Evolutionary conservation across 148 eudicot species (phyloP), one percentile per base, ranked within the genome.

Genomic region (Diospyros lotus): DNA sequence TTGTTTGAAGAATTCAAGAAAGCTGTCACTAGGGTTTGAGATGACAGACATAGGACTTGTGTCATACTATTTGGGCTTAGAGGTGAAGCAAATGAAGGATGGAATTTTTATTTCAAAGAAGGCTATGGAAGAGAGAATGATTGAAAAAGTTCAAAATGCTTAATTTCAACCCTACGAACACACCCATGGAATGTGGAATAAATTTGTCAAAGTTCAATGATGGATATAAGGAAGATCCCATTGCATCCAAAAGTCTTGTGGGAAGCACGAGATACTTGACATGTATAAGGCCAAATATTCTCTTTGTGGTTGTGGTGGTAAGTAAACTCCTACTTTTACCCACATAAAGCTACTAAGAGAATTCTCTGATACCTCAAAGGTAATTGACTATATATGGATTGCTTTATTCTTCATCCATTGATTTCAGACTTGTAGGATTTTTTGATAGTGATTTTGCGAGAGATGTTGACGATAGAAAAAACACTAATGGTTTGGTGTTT

Each of bases 1-100:
- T 10, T 69, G 42, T 69, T 69, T 52, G 17, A 51, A 9, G 60
- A 69, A 13, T 52, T 69, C 8, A 52, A 52, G 43, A 48, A 17
- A 28, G 72, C 58, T 52, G 59, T 14, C 7, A 10, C 10, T 7
- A 10, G 60, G 28, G 12, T 48, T 69, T 2, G 14, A 51, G 56
- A 69, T 69, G 44, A 69, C 45, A 1, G 58, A 68, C 15, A 48
- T 68, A 48, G 66, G 72, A 41, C 43, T 68, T 3, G 28, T 46
- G 41, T 10, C 58, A 51, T 69, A 69, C 42, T 51, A 69, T 52
- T 59, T 69, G 9, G 41, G 43, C 18, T 14, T n/a, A 14, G 10
- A 58, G 62, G 62, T 58, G 17, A 1, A 3, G 4, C 4, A 2
- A 4, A 58, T 14, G 0, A 2, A 3, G 18, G 18, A 5, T 58